Evolutionary conservation across 1,284 basidiomycete genomes (phyloP), one percentile per base, ranked within the genome.

Genomic region (Rhizoctonia solani): DNA sequence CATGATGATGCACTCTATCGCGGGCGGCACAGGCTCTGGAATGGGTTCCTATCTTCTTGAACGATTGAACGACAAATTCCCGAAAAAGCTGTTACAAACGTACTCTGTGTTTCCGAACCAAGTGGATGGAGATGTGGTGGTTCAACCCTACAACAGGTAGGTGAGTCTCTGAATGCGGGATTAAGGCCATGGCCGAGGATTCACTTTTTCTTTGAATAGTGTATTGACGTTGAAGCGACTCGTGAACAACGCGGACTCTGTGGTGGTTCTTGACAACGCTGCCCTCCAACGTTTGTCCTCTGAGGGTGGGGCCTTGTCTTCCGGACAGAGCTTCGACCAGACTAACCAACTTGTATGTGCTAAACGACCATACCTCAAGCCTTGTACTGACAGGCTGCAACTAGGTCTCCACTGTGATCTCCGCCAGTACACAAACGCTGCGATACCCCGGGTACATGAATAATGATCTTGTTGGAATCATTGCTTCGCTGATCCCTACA

Each of bases 361-460:
- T n/a, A 4, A 23, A 29, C n/a, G 68, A 19, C 54, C 29, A 16
- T 8, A 46, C 30, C 27, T 29, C 30, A 50, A 14, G 5, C 14
- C 34, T 4, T 50, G 1, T 9, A n/a, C 61, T 19, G 71, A 11
- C 68, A n/a, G 13, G 23, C 34, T 21, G 8, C 1, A 27, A 30
- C 13, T 65, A 97, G 93, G 91, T 93, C 0, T 89, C 95, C 1
- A 97, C 95, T 1, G 94, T 97, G 55, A 96, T 98, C 85, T 92
- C 96, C 9, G 96, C 96, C 2, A 96, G 94, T 69, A 99, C 96
- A 0, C 94, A 96, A 74, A 99, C 97, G 16, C 84, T 99, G 25
- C 87, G 97, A 72, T 99, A 98, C 79, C 97, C 97, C 0, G 93
- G 94, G 56, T 99, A 99, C 79, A 99, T 98, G 96, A 99, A 99